Evolutionary conservation across 352 stramenopile genomes (phyloP).

Genomic region (Phytophthora ramorum): DNA sequence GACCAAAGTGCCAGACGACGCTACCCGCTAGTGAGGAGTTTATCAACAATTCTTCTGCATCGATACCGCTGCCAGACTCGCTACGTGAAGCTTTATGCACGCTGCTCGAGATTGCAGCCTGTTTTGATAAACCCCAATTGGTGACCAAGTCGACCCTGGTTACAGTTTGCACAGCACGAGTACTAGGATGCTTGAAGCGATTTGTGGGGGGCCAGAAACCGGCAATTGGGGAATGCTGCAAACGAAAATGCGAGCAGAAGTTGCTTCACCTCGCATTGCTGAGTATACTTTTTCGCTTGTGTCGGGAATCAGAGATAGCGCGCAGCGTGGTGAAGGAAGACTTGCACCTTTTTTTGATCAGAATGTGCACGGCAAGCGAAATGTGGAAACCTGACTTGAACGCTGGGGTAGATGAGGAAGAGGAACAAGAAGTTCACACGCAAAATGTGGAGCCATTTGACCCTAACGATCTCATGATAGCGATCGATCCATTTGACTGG

Average conservation of each 20-base stretch:
- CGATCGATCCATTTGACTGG: constrained; percentile 73
- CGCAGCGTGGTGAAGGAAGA: constrained; percentile 47
- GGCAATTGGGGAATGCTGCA: constrained; percentile 29
- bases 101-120: constrained; percentile 38
- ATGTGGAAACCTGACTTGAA: neutral
- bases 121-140: constrained; percentile 24
- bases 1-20: neutral
- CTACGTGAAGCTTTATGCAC: constrained; percentile 35
- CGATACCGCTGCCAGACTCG: constrained; percentile 9
- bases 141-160: constrained; percentile 24
- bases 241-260: constrained; percentile 30
- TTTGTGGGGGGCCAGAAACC: constrained; percentile 26
- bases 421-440: neutral
- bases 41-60: neutral
- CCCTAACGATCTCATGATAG: constrained; percentile 46
- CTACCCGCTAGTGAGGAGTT: neutral
- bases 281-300: constrained; percentile 53
- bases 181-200: constrained; percentile 46
- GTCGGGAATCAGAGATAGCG: constrained; percentile 38
- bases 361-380: constrained; percentile 30
- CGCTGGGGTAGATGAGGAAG: neutral
- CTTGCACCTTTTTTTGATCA: constrained; percentile 49
- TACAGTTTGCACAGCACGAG: constrained; percentile 43
- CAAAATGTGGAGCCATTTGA: constrained; percentile 26
- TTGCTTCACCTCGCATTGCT: constrained; percentile 37